A percentile compares a stretch with the other conserved stretches of the same genome.
These are phyloP conservation scores for Leccinum uliginosum DNA, from an alignment of 768 basidiomycete genomes.

Conservation along the genomic window DNA sequence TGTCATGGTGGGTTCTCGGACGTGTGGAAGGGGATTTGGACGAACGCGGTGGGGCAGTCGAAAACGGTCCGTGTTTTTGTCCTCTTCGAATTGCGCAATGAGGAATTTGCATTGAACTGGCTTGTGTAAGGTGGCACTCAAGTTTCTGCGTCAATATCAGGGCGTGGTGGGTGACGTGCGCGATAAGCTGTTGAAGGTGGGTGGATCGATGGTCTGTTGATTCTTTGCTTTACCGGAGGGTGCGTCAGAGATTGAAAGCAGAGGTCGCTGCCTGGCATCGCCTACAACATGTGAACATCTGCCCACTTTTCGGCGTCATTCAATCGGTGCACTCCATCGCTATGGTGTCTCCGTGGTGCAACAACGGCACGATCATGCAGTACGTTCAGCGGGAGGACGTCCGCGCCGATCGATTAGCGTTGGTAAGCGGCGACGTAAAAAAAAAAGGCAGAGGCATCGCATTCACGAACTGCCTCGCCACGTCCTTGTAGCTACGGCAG, in stretches of 20 bases:
- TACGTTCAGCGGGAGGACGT: constrained; percentile 44
- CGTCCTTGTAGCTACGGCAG: constrained; percentile 41
- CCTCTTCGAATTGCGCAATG: background rate
- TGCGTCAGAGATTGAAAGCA: constrained; percentile 47
- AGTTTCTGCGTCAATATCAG: constrained; percentile 45
- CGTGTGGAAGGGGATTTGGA: constrained; percentile 58
- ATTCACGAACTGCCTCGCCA: background rate
- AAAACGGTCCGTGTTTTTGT: constrained; percentile 13
- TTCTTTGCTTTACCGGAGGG: background rate
- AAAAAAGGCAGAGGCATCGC: background rate
- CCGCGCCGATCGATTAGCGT: constrained; percentile 38
- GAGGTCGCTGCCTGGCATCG: constrained; percentile 58
- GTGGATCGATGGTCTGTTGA: background rate
- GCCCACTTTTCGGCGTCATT: constrained; percentile 51
- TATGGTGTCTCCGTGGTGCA: constrained; percentile 65
- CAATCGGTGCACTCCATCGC: constrained; percentile 48
- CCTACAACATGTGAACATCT: constrained; percentile 52
- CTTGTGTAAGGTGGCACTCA: constrained; percentile 47
- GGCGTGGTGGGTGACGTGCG: constrained; percentile 47
- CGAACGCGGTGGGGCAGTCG: constrained; percentile 39
- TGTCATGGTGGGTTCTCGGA: constrained; percentile 57
- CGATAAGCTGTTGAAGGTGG: constrained; percentile 50
- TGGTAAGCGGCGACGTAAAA: constrained; percentile 35
- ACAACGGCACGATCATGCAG: constrained; percentile 50
- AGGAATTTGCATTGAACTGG: background rate